Evolutionary conservation across 192 early-diverging fungal species (phyloP), one percentile per base, ranked within the genome.

Genomic region (Podila verticillata): DNA sequence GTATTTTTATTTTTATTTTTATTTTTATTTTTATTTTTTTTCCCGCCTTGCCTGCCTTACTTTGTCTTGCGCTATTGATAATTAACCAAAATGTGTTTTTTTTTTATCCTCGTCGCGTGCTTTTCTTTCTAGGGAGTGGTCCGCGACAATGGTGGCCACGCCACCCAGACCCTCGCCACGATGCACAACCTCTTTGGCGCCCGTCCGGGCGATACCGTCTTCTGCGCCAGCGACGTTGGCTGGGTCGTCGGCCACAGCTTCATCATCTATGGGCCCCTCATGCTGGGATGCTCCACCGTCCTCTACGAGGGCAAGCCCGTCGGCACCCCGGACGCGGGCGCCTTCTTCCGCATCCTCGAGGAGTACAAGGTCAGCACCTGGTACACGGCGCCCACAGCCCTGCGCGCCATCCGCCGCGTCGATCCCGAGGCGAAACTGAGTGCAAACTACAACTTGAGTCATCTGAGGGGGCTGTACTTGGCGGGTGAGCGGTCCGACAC

Each of bases 211-310:
- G 94, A 96, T 29, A 87, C 89, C 28, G 87, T 96, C 61, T 95
- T 95, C 75, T 87, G 92, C 8, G 91, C 94, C 10, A 91, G 89
- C 72, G 96, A 97, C 74, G 91, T 95, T 68, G 95, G 95, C 47
- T 97, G 95, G 96, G 91, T 92, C 19, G 92, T 95, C 10, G 95
- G 96, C 56, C 93, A 95, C 73, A 91, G 89, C 10, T 96, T 93
- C 68, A 91, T 94, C 29, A 89, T 92, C 15, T 96, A 96, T 64
- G 95, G 90, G 0, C 96, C 95, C 29, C 81, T 97, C 59, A 65
- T 95, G 15, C 83, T 87, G 32, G 95, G 96, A 26, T 88, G 88
- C 61, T 92, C 91, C 4, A 94, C 93, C 12, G 85, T 97, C 0
- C 70, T 96, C 20, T 96, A 92, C 68, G 96, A 97, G 66, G 95